Conservation (phyloP, 2,329 filamentous ascomycete species). For the Cordyceps farinosa region DNA sequence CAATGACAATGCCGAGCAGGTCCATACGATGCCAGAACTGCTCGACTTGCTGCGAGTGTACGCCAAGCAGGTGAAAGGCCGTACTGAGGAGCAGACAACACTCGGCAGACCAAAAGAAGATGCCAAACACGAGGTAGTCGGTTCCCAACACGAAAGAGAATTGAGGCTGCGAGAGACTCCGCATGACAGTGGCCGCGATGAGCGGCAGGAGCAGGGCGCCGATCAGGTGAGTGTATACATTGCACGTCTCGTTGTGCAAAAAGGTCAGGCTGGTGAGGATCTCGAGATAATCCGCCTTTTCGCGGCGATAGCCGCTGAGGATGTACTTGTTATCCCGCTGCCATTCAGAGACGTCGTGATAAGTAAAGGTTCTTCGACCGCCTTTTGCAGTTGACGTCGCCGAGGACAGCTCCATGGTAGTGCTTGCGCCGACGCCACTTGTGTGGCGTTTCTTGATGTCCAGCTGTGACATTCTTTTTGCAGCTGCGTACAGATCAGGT, state of each 20-base stretch:
- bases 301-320: conserved; percentile 7
- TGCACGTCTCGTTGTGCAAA: conserved; percentile 18
- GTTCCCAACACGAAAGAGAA: not conserved
- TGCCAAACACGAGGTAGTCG: conserved; percentile 17
- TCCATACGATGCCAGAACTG: conserved; percentile 23
- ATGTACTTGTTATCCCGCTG: conserved; percentile 20
- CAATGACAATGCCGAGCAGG: conserved; percentile 22
- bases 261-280: conserved; percentile 16
- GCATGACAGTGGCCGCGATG: not conserved
- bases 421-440: too few relatives aligned
- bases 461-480: too few relatives aligned
- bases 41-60: conserved; percentile 21
- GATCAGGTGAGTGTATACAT: conserved; percentile 18
- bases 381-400: too few relatives aligned
- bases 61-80: conserved; percentile 19
- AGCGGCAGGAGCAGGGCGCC: conserved; percentile 12
- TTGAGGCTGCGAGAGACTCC: conserved; percentile 6
- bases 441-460: too few relatives aligned
- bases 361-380: conserved; percentile 8
- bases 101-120: conserved; percentile 21
- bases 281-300: conserved; percentile 8
- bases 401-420: too few relatives aligned
- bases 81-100: conserved; percentile 19
- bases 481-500: too few relatives aligned
- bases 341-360: conserved; percentile 17